These are phyloP conservation scores for Podaxis carcinomalis DNA, from an alignment of 768 basidiomycete genomes.

Conservation along the genomic window DNA sequence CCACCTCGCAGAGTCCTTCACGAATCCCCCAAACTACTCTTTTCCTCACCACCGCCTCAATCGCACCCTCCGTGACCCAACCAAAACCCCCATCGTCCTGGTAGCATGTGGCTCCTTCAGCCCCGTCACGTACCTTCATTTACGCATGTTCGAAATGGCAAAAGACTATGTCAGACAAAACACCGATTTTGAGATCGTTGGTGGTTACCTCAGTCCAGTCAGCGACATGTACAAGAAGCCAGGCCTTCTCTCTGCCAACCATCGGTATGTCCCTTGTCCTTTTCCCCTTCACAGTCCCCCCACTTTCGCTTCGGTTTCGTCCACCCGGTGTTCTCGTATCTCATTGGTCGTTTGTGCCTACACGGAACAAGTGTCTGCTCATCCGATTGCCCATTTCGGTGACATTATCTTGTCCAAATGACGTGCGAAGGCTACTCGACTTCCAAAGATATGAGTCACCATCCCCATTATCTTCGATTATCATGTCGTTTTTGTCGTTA, in stretches of 20 bases:
- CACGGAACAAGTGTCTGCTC: not conserved
- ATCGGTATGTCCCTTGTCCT: constrained; percentile 64
- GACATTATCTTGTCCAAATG: constrained; percentile 12
- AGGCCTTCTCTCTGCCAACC: constrained; percentile 80
- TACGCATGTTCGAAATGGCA: constrained; percentile 99
- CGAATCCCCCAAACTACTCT: constrained; percentile 59
- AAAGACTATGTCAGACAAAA: constrained; percentile 92
- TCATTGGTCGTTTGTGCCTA: not conserved
- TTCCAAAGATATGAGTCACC: not conserved
- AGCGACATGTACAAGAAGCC: constrained; percentile 96
- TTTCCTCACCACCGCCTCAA: constrained; percentile 67
- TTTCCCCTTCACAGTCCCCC: not conserved
- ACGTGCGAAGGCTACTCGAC: constrained; percentile 12
- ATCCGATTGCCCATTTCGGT: constrained; percentile 14
- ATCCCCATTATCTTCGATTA: not conserved
- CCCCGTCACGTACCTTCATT: constrained; percentile 94
- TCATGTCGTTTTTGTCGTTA: constrained; percentile 13
- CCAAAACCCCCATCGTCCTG: constrained; percentile 84
- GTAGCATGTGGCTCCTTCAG: constrained; percentile 98
- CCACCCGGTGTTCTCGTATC: not conserved
- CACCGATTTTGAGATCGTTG: constrained; percentile 90
- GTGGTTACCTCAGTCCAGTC: constrained; percentile 95
- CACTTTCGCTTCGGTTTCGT: not conserved
- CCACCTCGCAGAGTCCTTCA: constrained; percentile 44
- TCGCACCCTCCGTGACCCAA: constrained; percentile 50